Evolutionary conservation across 2,329 filamentous ascomycete genomes (phyloP).

Genomic region (Thermomyces lanuginosus): DNA sequence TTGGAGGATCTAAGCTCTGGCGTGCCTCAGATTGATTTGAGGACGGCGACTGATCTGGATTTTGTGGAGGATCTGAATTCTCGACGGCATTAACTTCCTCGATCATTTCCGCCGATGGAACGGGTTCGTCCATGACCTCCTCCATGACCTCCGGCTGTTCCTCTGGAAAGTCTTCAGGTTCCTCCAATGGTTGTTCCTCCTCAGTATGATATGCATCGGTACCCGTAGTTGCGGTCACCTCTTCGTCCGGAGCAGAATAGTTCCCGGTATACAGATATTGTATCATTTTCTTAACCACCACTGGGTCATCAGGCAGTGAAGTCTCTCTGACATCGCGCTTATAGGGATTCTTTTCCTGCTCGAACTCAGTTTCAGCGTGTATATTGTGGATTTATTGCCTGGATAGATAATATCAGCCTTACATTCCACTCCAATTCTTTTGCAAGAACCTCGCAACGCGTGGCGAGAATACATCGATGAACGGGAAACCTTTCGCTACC

Average conservation of each 20-base stretch:
- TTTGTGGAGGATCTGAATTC: no score
- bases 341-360: constrained; percentile 4
- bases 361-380: background rate
- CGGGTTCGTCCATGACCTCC: no score
- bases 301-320: constrained; percentile 4
- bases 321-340: constrained; percentile 6
- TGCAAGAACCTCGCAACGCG: constrained; percentile 8
- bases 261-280: constrained; percentile 4
- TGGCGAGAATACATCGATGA: constrained; percentile 9
- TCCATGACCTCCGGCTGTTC: no score
- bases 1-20: background rate
- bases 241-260: background rate
- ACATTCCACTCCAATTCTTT: constrained; percentile 2
- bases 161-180: no score
- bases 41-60: no score
- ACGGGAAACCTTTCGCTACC: constrained; percentile 7
- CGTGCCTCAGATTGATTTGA: background rate
- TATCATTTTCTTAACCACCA: constrained; percentile 5
- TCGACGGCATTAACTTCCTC: no score
- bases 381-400: background rate
- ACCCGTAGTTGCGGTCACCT: background rate
- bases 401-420: background rate
- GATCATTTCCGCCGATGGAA: no score
- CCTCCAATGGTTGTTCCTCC: no score
- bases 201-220: background rate